Base-by-base conservation (phyloP, 108 stramenopile genomes). In the Cyclotella baltica region DNA sequence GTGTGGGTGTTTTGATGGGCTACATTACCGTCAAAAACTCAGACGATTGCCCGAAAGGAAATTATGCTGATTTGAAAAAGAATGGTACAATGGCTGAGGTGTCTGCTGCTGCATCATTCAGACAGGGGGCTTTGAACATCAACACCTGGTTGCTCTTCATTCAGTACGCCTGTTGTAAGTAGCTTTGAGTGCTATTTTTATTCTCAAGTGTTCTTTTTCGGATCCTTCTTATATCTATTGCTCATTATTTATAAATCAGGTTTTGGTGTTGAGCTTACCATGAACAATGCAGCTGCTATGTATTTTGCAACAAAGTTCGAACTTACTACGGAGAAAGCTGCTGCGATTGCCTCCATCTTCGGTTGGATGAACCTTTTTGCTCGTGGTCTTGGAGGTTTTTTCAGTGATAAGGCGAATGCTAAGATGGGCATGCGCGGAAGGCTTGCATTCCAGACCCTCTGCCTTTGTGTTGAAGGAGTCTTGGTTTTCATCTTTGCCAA, bases 181-280 rank as follows among this genome's bases (percentile, higher is more conserved):
- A n/a, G n/a, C n/a, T n/a, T n/a, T n/a, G n/a, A n/a, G n/a, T n/a
- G n/a, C n/a, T n/a, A n/a, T n/a, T n/a, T n/a, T n/a, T n/a, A n/a
- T n/a, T n/a, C n/a, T n/a, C 90, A n/a, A n/a, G n/a, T n/a, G n/a
- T n/a, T n/a, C n/a, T n/a, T n/a, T n/a, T n/a, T n/a, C n/a, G n/a
- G n/a, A n/a, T n/a, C n/a, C n/a, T n/a, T n/a, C n/a, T n/a, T n/a
- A n/a, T n/a, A n/a, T n/a, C n/a, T n/a, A n/a, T n/a, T n/a, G n/a
- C n/a, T n/a, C n/a, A n/a, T n/a, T n/a, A n/a, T n/a, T n/a, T n/a
- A n/a, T n/a, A n/a, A n/a, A n/a, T n/a, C n/a, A n/a, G n/a, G n/a
- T 43, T 95, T 97, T 69, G 96, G 96, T 38, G 93, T 96, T 20
- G 96, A 97, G 78, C 81, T 97, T 58, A 94, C 93, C 63, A 89